Conservation (phyloP, 164 flowering plant species). For the Tetracentron sinense region DNA sequence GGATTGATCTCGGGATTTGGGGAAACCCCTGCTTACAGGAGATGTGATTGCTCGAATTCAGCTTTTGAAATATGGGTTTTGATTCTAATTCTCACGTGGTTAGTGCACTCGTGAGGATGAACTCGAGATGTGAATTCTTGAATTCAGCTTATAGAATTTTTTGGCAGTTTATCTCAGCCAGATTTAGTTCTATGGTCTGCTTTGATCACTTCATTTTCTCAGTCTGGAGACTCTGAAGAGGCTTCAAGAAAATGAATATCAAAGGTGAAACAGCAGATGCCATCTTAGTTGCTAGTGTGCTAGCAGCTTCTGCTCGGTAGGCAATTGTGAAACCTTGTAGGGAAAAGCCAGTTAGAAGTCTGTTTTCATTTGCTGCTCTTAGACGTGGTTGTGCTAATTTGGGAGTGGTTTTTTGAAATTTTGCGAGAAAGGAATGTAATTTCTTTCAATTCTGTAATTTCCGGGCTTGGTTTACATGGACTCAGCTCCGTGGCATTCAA, state of each 20-base stretch:
- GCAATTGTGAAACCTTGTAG: conserved; percentile 43
- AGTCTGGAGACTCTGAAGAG: conserved; percentile 38
- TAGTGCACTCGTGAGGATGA: conserved; percentile 71
- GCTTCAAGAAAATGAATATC: conserved; percentile 48
- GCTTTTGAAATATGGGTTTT: conserved; percentile 55
- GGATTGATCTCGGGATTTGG: conserved; percentile 44
- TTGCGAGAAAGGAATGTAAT: conserved; percentile 39
- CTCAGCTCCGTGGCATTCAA: conserved; percentile 40
- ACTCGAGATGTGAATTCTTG: conserved; percentile 55
- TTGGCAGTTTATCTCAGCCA: conserved; percentile 37
- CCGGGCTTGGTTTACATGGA: conserved; percentile 68
- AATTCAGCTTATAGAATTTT: conserved; percentile 46
- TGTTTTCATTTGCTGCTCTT: conserved; percentile 61
- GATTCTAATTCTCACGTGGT: conserved; percentile 48
- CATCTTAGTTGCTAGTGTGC: conserved; percentile 43
- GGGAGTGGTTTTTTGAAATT: conserved; percentile 42
- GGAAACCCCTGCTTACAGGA: conserved; percentile 27
- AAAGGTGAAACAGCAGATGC: conserved; percentile 43
- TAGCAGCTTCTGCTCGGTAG: conserved; percentile 52
- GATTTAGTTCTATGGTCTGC: conserved; percentile 81
- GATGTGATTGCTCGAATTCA: conserved; percentile 49
- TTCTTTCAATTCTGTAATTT: conserved; percentile 57
- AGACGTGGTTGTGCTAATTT: conserved; percentile 55
- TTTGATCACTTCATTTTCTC: conserved; percentile 59
- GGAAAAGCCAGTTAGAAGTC: conserved; percentile 52